Evolutionary conservation across 2,329 filamentous ascomycete genomes (phyloP).

Genomic region (Phaeosphaeriaceae sp.): DNA sequence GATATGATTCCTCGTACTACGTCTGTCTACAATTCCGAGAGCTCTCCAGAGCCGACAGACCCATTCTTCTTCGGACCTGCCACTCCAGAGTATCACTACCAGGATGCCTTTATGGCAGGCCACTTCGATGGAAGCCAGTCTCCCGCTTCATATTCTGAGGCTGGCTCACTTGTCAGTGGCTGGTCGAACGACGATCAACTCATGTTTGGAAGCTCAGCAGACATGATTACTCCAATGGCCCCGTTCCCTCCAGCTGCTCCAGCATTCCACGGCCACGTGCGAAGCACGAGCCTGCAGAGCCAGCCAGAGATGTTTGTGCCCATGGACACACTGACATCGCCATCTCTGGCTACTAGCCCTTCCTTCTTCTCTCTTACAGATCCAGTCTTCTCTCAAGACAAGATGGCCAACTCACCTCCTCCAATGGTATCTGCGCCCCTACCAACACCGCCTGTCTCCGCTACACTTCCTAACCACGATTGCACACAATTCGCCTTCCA

Average conservation of each 20-base stretch:
- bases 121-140: slow-evolving; percentile 42
- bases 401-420: slow-evolving; percentile 31
- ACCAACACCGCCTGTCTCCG: slow-evolving; percentile 34
- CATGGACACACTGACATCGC: slow-evolving; percentile 32
- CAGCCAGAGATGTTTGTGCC: slow-evolving; percentile 41
- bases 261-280: slow-evolving; percentile 31
- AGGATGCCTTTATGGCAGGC: slow-evolving; percentile 38
- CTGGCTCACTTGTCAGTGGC: slow-evolving; percentile 30
- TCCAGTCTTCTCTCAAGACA: slow-evolving; percentile 28
- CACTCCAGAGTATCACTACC: slow-evolving; percentile 45
- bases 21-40: slow-evolving; percentile 37
- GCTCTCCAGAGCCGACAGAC: slow-evolving; percentile 46
- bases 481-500: slow-evolving; percentile 47
- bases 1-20: slow-evolving; percentile 43
- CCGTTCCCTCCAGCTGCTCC: slow-evolving; percentile 31
- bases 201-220: slow-evolving; percentile 35
- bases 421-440: slow-evolving; percentile 37
- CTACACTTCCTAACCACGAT: slow-evolving; percentile 36
- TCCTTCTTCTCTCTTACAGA: slow-evolving; percentile 35
- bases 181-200: slow-evolving; percentile 45
- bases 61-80: slow-evolving; percentile 44
- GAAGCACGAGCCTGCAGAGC: slow-evolving; percentile 38
- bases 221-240: slow-evolving; percentile 35
- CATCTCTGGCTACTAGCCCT: slow-evolving; percentile 28
- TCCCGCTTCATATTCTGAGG: slow-evolving; percentile 40